Conservation (phyloP, 2,329 filamentous ascomycete species). For the Monosporascus sp. region DNA sequence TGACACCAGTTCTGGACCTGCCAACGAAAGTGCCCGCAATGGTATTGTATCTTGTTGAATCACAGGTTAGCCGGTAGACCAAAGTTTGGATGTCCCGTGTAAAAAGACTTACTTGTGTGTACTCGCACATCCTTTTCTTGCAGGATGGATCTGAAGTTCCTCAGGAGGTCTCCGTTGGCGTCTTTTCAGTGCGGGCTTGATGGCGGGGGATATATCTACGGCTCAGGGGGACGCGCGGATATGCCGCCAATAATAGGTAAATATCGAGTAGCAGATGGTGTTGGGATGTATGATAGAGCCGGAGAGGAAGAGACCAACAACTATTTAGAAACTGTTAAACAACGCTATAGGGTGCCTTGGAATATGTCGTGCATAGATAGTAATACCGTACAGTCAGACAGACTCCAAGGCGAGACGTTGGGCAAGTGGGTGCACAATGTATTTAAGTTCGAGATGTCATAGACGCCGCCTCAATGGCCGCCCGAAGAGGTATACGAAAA, state of each 20-base stretch:
- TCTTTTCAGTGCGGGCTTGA: neutral
- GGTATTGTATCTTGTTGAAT: conserved; percentile 1
- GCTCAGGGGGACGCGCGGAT: neutral
- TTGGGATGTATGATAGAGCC: neutral
- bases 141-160: neutral
- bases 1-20: conserved; percentile 3
- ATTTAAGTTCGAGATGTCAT: neutral
- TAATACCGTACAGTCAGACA: neutral
- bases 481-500: neutral
- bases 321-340: neutral
- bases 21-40: conserved; percentile 3
- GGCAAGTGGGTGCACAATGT: neutral
- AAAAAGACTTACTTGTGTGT: neutral
- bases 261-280: neutral
- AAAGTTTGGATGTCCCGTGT: neutral
- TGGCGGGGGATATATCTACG: neutral
- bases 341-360: neutral
- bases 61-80: no score
- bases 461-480: neutral
- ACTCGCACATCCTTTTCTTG: neutral
- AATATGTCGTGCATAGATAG: neutral
- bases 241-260: neutral
- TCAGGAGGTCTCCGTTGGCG: neutral
- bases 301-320: neutral
- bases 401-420: neutral